Percentiles rank a stretch among this genome's conserved stretches.
phyloP scores from a whole-genome alignment of 2,329 filamentous ascomycete species.

The Xylariaceae sp. region DNA sequence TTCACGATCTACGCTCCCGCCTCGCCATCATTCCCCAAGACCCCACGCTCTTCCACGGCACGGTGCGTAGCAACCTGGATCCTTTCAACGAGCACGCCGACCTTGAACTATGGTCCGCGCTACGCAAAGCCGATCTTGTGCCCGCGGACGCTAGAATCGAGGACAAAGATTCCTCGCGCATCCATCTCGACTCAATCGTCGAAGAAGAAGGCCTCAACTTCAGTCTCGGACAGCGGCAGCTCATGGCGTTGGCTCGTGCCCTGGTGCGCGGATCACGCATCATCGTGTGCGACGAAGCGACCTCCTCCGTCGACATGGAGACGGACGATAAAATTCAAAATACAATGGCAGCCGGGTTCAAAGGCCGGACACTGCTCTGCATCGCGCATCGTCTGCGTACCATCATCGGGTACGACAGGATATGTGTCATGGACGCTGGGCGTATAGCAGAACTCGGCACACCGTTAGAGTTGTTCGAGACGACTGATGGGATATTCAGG shows the following conservation, averaged over 20 bases:
- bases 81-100: constrained; percentile 77
- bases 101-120: constrained; percentile 71
- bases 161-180: constrained; percentile 44
- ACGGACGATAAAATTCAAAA: constrained; percentile 93
- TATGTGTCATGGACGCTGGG: constrained; percentile 93
- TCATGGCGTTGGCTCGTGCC: constrained; percentile 90
- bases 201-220: constrained; percentile 97
- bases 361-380: constrained; percentile 81
- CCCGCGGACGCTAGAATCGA: constrained; percentile 45
- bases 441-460: constrained; percentile 81
- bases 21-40: constrained; percentile 83
- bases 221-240: constrained; percentile 87
- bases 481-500: constrained; percentile 70
- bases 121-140: constrained; percentile 73
- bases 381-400: constrained; percentile 91
- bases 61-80: constrained; percentile 74
- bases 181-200: constrained; percentile 79
- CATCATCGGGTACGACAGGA: constrained; percentile 90
- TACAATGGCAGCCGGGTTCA: constrained; percentile 81
- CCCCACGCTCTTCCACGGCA: constrained; percentile 77
- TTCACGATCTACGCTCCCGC: constrained; percentile 70
- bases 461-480: constrained; percentile 66
- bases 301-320: constrained; percentile 88
- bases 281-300: constrained; percentile 96
- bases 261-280: constrained; percentile 84